These are phyloP conservation scores for Globisporangium barbulae DNA, from an alignment of 352 stramenopile species.

Conservation along the genomic window DNA sequence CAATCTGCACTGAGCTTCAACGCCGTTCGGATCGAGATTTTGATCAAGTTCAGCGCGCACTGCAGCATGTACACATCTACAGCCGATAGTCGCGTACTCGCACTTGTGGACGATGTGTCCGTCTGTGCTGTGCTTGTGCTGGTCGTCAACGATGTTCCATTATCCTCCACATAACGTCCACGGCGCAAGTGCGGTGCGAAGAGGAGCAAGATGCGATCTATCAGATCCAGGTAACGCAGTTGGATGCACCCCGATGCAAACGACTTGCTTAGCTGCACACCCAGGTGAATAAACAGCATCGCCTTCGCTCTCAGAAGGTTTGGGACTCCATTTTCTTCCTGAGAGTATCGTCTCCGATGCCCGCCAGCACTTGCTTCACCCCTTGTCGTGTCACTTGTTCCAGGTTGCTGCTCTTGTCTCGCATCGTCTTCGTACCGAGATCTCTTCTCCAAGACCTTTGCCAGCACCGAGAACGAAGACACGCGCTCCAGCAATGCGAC, in stretches of 20 bases:
- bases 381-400: not conserved
- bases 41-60: constrained; percentile 56
- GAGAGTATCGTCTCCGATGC: constrained; percentile 16
- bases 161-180: not conserved
- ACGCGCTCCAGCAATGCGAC: constrained; percentile 36
- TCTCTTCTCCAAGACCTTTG: constrained; percentile 23
- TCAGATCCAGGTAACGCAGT: constrained; percentile 23
- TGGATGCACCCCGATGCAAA: constrained; percentile 46
- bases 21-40: constrained; percentile 51
- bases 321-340: constrained; percentile 16
- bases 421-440: constrained; percentile 21
- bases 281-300: constrained; percentile 63
- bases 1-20: constrained; percentile 68
- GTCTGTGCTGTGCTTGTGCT: constrained; percentile 7
- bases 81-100: constrained; percentile 1
- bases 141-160: not conserved
- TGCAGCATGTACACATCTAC: constrained; percentile 56
- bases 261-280: constrained; percentile 36
- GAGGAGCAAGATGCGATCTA: constrained; percentile 30
- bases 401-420: not conserved
- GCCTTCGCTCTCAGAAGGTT: constrained; percentile 54
- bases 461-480: constrained; percentile 26
- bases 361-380: not conserved
- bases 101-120: not conserved
- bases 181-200: constrained; percentile 24